phyloP scores from a whole-genome alignment of 176 grass and related monocot species.

The Zea mays region Zm-B73-REFERENCE-NAM-5.0 NC_050096.1:271100501-271101000 shows the following conservation, averaged over 20 bases:
- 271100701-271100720: too few relatives aligned
- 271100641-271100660: slow-evolving; percentile 55
- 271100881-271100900: too few relatives aligned
- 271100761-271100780: slow-evolving; percentile 71
- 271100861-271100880: too few relatives aligned
- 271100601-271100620: slow-evolving; percentile 79
- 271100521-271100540: slow-evolving; percentile 50
- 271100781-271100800: slow-evolving; percentile 92
- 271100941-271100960: slow-evolving; percentile 61
- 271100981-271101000: slow-evolving; percentile 80
- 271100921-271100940: slow-evolving; percentile 83
- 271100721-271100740: too few relatives aligned
- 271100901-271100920: slow-evolving; percentile 56
- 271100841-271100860: too few relatives aligned
- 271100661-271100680: too few relatives aligned
- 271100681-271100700: too few relatives aligned
- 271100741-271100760: slow-evolving; percentile 9
- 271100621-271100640: slow-evolving; percentile 90
- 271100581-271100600: slow-evolving; percentile 55
- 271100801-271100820: slow-evolving; percentile 63
- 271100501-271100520: slow-evolving; percentile 74
- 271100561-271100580: slow-evolving; percentile 56
- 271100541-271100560: slow-evolving; percentile 90
- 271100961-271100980: slow-evolving; percentile 54
- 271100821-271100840: too few relatives aligned